phyloP scores from a whole-genome alignment of 805 yeast species.

The Teunomyces lycoperdinae region DNA sequence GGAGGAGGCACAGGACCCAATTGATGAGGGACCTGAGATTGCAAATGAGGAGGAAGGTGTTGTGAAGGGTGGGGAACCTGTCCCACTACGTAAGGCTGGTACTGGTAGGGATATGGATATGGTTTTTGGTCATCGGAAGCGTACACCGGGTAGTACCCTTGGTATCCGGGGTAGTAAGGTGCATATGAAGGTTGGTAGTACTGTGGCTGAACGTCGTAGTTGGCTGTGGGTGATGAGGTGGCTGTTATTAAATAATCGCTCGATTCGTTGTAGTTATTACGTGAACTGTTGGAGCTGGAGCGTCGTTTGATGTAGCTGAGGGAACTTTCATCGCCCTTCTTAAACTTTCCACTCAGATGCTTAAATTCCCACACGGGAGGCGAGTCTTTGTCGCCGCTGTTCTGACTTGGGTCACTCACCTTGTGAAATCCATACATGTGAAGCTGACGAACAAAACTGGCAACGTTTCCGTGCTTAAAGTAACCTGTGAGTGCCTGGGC shows the following conservation, averaged over 20 bases:
- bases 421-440: conserved; percentile 98
- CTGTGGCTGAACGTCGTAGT: conserved; percentile 4
- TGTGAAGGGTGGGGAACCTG: background rate
- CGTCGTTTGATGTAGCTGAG: conserved; percentile 49
- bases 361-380: conserved; percentile 55
- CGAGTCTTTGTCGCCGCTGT: conserved; percentile 15
- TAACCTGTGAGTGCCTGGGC: conserved; percentile 62
- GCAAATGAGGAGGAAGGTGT: background rate
- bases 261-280: conserved; percentile 10
- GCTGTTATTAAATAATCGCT: conserved; percentile 8
- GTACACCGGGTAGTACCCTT: conserved; percentile 2
- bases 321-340: conserved; percentile 44
- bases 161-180: conserved; percentile 6
- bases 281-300: conserved; percentile 34
- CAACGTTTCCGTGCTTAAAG: conserved; percentile 92
- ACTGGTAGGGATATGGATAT: background rate
- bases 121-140: background rate
- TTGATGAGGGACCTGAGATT: background rate
- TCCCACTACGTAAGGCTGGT: background rate
- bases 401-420: conserved; percentile 45
- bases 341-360: conserved; percentile 50
- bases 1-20: conserved; percentile 1
- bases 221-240: conserved; percentile 6
- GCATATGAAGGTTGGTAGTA: conserved; percentile 5
- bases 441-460: conserved; percentile 88